phyloP scores from a whole-genome alignment of 2,329 filamentous ascomycete genomes.

The Paramyrothecium sp. region DNA sequence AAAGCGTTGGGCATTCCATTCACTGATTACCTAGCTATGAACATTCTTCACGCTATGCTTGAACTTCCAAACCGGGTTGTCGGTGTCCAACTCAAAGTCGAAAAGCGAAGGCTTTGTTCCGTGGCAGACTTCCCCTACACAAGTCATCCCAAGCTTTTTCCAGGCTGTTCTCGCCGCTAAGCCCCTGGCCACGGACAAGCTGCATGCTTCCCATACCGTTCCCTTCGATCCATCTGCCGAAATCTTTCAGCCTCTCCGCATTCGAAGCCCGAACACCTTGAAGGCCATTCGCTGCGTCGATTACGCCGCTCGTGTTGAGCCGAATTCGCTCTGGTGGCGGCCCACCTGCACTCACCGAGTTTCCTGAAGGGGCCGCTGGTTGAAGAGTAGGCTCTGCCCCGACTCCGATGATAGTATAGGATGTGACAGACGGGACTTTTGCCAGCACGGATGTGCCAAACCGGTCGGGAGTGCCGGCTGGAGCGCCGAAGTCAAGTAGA shows the following conservation, averaged over 20 bases:
- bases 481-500: slow-evolving; percentile 17
- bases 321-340: not conserved
- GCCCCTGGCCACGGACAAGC: slow-evolving; percentile 5
- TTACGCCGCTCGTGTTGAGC: slow-evolving; percentile 10
- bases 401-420: not conserved
- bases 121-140: not conserved
- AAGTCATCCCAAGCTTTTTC: not conserved
- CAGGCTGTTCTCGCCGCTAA: slow-evolving; percentile 6
- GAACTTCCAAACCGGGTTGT: no score
- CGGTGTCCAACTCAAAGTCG: not conserved
- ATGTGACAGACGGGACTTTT: not conserved
- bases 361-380: not conserved
- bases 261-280: slow-evolving; percentile 4
- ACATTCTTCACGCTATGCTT: no score
- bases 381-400: not conserved
- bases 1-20: no score
- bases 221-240: slow-evolving; percentile 3
- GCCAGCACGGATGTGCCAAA: slow-evolving; percentile 3
- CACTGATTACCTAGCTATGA: no score
- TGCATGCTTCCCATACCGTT: slow-evolving; percentile 2
- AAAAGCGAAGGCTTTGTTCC: not conserved
- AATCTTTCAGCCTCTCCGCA: not conserved
- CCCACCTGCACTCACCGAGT: not conserved
- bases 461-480: not conserved
- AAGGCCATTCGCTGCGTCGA: slow-evolving; percentile 5